Base-by-base conservation (phyloP, 1,139 yeast genomes). In the Wickerhamiella pararugosa region DNA sequence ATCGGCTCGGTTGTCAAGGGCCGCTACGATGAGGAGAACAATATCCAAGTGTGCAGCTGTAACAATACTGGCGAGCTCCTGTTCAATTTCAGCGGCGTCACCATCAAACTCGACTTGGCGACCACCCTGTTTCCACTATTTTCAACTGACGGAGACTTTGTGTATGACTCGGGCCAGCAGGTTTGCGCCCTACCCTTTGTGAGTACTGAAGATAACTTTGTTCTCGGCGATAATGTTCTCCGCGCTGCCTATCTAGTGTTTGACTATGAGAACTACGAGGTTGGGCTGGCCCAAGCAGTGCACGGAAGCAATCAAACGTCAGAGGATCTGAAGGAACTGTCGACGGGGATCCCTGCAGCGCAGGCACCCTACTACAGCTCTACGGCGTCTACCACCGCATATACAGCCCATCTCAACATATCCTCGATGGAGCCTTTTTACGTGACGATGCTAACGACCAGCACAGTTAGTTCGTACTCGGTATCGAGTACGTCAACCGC, bases 221-320 rank as follows among this genome's bases (percentile, higher is more conserved):
- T 70, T 7, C 54, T 79, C 25, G 92, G 92, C 36, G 90, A 79
- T 56, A 69, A 75, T 34, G 73, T 80, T 58, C 61, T 81, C 51
- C 66, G 79, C 45, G 65, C 70, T 43, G 80, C 78, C 7, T 80
- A 81, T 55, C 69, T 75, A 40, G 87, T 80, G 36, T 79, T 70
- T 50, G 82, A 81, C 57, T 62, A 79, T 48, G 84, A 77, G 25
- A 70, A 69, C 48, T 58, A 61, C 40, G 71, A 74, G 52, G 64
- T 80, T 26, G 73, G 75, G 1, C 45, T 81, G 42, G 90, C 84
- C 2, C 77, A 70, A 49, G 78, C 72, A 6, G 26, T 32, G 9
- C 8, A 25, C n/a, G 25, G 15, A 7, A 15, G n/a, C 27, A 27
- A 7, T 21, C 15, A 11, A 3, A 27, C 9, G 11, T 21, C 9